Evolutionary conservation across 768 basidiomycete species (phyloP).

Genomic region (Russula compacta): DNA sequence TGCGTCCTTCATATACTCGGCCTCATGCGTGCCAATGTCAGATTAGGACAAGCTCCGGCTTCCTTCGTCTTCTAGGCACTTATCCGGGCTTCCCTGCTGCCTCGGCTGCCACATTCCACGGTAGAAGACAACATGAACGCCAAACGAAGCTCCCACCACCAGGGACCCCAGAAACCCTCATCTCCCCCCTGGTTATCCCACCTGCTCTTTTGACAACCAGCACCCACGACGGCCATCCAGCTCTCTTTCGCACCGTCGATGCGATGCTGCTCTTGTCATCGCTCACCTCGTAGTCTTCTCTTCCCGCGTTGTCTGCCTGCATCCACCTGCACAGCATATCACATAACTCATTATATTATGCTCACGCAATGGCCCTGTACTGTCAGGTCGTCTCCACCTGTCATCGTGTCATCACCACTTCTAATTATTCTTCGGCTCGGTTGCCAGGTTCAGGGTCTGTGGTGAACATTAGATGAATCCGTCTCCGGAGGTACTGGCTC

Average conservation of each 20-base stretch:
- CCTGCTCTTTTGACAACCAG: not conserved
- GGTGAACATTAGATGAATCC: not conserved
- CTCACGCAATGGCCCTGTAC: not conserved
- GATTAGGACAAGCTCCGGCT: too few species aligned
- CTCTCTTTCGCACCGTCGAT: not conserved
- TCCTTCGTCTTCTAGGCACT: too few species aligned
- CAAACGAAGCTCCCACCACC: not conserved
- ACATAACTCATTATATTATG: not conserved
- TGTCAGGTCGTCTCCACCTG: not conserved
- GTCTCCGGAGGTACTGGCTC: not conserved
- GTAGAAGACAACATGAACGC: not conserved
- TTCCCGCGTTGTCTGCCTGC: not conserved
- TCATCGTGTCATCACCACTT: not conserved
- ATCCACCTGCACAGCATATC: not conserved
- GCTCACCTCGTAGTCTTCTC: not conserved
- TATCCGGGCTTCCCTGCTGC: not conserved
- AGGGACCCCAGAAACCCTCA: not conserved
- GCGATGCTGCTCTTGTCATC: not conserved
- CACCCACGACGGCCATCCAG: not conserved
- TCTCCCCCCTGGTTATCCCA: too few species aligned
- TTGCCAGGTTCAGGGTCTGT: not conserved
- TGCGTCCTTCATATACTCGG: not conserved
- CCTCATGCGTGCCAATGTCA: not conserved
- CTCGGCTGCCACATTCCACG: not conserved
- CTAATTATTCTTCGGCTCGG: not conserved